A percentile compares a stretch with the other conserved stretches of the same genome.
Conservation (phyloP, 1,284 basidiomycete species). For the Pulveroboletus sp. region DNA sequence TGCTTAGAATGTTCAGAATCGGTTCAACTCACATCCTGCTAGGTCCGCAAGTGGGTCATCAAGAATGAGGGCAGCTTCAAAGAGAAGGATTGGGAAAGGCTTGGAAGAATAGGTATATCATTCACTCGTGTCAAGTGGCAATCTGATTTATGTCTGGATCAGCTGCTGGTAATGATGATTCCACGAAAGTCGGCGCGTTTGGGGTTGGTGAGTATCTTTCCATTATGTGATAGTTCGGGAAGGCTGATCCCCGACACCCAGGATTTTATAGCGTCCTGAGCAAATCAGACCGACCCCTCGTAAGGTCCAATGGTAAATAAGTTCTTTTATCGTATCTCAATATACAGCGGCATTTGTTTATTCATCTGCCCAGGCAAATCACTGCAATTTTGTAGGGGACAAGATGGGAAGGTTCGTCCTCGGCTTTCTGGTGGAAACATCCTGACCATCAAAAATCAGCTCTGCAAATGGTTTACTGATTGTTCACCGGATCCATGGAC, state of each 20-base stretch:
- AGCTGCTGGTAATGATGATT: slow-evolving; percentile 82
- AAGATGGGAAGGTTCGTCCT: slow-evolving; percentile 35
- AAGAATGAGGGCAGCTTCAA: slow-evolving; percentile 86
- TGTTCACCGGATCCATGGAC: slow-evolving; percentile 54
- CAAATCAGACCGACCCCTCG: slow-evolving; percentile 87
- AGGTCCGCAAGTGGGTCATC: slow-evolving; percentile 67
- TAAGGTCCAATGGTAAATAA: slow-evolving; percentile 72
- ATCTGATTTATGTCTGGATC: slow-evolving; percentile 4
- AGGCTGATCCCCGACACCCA: slow-evolving; percentile 23
- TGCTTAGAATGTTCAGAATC: too few species aligned
- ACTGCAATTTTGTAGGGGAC: slow-evolving; percentile 79
- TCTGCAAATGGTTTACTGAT: slow-evolving; percentile 44
- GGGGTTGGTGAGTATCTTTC: slow-evolving; percentile 63
- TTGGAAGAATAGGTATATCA: slow-evolving; percentile 79
- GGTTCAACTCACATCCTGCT: background rate
- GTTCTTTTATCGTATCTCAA: background rate
- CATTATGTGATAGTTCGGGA: background rate
- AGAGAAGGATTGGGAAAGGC: slow-evolving; percentile 80
- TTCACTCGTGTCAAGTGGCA: background rate
- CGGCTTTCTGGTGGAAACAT: slow-evolving; percentile 40
- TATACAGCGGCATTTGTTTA: background rate
- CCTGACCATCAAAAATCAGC: background rate
- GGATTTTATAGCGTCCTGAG: slow-evolving; percentile 84
- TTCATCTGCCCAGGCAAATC: slow-evolving; percentile 12
- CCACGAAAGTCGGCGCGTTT: slow-evolving; percentile 84